These are phyloP conservation scores for Amanita exitialis DNA, from an alignment of 768 basidiomycete species.

Conservation along the genomic window DNA sequence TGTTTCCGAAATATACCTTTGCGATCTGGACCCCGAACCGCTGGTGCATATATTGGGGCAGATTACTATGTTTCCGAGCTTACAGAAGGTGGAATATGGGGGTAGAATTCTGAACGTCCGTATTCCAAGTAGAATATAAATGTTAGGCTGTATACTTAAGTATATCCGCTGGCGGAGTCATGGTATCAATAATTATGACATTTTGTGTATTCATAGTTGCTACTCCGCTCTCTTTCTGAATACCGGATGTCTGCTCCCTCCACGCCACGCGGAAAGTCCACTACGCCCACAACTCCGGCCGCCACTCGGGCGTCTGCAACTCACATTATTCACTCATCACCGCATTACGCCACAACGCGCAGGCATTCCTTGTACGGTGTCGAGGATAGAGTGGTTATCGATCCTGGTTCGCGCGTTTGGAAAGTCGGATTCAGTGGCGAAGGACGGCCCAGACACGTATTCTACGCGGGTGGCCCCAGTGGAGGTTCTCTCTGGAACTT, in stretches of 20 bases:
- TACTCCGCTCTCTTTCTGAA: neutral
- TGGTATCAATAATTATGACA: neutral
- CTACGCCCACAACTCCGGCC: conserved; percentile 39
- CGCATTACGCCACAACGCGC: conserved; percentile 76
- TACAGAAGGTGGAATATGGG: neutral
- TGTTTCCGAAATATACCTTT: neutral
- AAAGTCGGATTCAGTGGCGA: conserved; percentile 98
- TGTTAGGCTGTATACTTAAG: neutral
- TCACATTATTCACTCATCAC: conserved; percentile 54
- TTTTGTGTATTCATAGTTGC: too few relatives aligned
- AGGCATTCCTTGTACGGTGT: conserved; percentile 94
- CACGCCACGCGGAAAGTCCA: conserved; percentile 29
- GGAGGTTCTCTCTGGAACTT: conserved; percentile 51
- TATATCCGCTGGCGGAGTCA: neutral
- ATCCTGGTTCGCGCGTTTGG: conserved; percentile 91
- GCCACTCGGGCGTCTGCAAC: conserved; percentile 37
- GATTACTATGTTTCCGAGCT: neutral
- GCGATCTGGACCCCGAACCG: neutral
- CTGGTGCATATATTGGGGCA: neutral
- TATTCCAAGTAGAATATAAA: neutral
- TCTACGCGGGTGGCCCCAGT: conserved; percentile 40
- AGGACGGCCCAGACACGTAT: conserved; percentile 82
- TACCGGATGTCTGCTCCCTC: conserved; percentile 26
- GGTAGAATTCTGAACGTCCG: neutral
- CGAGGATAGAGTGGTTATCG: conserved; percentile 91